These are phyloP conservation scores for Brassica carinata DNA, from an alignment of 345 rosid genomes.

Conservation along the genomic window DNA sequence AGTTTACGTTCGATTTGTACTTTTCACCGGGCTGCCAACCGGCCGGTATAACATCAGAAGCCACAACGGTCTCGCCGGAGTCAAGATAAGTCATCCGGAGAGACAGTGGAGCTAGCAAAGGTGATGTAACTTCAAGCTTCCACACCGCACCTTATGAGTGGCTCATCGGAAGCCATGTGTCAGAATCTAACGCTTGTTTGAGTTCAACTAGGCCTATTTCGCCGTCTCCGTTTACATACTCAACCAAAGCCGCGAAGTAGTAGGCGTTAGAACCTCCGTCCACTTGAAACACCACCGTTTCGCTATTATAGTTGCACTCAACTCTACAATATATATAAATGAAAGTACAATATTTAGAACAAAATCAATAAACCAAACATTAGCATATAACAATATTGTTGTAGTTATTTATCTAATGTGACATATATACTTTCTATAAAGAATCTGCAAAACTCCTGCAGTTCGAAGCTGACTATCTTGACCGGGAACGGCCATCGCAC, in stretches of 20 bases:
- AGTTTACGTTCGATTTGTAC: constrained; percentile 56
- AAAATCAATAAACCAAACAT: neutral
- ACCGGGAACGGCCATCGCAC: constrained; percentile 69
- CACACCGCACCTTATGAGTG: constrained; percentile 66
- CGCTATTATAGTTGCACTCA: constrained; percentile 51
- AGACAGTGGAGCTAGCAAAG: constrained; percentile 56
- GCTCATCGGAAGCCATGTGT: constrained; percentile 58
- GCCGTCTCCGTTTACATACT: constrained; percentile 58
- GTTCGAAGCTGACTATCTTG: constrained; percentile 52
- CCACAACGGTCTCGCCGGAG: constrained; percentile 43
- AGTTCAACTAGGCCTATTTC: constrained; percentile 48
- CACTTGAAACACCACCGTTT: constrained; percentile 47
- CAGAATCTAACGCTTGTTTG: constrained; percentile 46
- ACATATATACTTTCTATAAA: constrained; percentile 52
- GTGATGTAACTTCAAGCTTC: constrained; percentile 51
- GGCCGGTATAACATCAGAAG: constrained; percentile 53
- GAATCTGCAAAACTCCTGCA: constrained; percentile 57
- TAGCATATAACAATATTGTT: neutral
- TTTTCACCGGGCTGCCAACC: constrained; percentile 58
- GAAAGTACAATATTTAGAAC: neutral
- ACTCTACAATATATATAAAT: constrained; percentile 42
- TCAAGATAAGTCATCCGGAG: constrained; percentile 48
- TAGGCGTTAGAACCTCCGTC: constrained; percentile 56
- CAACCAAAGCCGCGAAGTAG: constrained; percentile 54
- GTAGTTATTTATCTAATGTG: neutral